Base-by-base conservation (phyloP, 371 early-diverging fungal species). In the Rhizopus stolonifer region DNA sequence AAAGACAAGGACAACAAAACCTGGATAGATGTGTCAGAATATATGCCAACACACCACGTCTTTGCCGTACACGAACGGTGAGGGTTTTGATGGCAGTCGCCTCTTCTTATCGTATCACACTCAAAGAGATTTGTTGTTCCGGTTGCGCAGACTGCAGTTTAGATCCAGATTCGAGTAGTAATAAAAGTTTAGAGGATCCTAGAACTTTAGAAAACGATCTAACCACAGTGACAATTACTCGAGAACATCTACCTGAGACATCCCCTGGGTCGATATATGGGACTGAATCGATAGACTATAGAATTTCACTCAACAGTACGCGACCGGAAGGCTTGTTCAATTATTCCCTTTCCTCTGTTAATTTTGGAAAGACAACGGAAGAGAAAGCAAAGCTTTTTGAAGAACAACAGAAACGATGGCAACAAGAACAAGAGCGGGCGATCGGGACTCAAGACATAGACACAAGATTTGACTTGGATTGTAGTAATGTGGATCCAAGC, bases 241-340 rank as follows among this genome's bases (percentile, higher is more conserved):
- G 36, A 36, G 36, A 36, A n/a, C 9, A n/a, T 36, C 14, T 36
- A 2, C 36, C 36, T 14, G 9, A 8, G 4, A 4, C n/a, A n/a
- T n/a, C n/a, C n/a, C n/a, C n/a, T n/a, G n/a, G n/a, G n/a, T n/a
- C n/a, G n/a, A n/a, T n/a, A n/a, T n/a, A n/a, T n/a, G n/a, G n/a
- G n/a, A n/a, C n/a, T n/a, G n/a, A n/a, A n/a, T n/a, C n/a, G n/a
- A n/a, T n/a, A n/a, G n/a, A n/a, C n/a, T n/a, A n/a, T 36, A 14
- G 5, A 19, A 18, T 10, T 0, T 8, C 18, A 5, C 9, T 42
- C 5, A 42, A 13, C 17, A 47, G 55, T 5, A 58, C 60, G 11
- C 43, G 51, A 40, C 64, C 64, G 8, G 64, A 63, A 34, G 64
- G 58, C 29, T 54, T 63, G 58, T 58, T 45, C 45, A 38, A 34